phyloP scores from a whole-genome alignment of 108 stramenopile genomes.

The Conticribra guillardii region DNA sequence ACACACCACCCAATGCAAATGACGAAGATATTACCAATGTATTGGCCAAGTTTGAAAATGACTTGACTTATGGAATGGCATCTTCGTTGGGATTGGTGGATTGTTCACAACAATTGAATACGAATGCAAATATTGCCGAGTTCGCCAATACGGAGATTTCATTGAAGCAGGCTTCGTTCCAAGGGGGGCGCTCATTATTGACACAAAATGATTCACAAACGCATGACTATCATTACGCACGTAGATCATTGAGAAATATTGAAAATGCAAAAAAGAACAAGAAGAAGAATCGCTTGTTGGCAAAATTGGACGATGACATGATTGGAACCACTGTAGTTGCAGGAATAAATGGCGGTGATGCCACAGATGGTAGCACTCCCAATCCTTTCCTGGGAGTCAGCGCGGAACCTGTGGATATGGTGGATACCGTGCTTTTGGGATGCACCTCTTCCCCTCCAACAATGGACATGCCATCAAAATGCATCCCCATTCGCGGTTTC shows the following conservation, averaged over 20 bases:
- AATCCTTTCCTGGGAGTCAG: too few species aligned
- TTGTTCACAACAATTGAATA: neutral
- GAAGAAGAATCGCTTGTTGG: too few species aligned
- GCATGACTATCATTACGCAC: neutral
- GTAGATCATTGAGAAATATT: conserved; percentile 6
- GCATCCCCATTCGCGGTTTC: conserved; percentile 10
- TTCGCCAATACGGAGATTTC: neutral
- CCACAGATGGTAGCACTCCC: too few species aligned
- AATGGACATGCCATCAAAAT: conserved; percentile 1
- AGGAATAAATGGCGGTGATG: too few species aligned
- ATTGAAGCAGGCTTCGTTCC: neutral
- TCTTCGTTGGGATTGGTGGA: conserved; percentile 13
- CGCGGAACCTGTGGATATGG: too few species aligned
- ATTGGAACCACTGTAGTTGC: too few species aligned
- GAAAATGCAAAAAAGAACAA: too few species aligned
- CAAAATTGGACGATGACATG: too few species aligned
- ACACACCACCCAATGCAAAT: conserved; percentile 5
- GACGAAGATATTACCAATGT: neutral
- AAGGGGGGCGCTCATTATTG: neutral
- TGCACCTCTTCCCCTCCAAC: neutral
- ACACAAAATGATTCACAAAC: neutral
- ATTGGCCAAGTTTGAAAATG: conserved; percentile 9
- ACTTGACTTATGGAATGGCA: conserved; percentile 19
- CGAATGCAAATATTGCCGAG: neutral
- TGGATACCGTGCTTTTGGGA: too few species aligned